phyloP scores from a whole-genome alignment of 129 eudicot genomes.

The Kitagawia praeruptora region DNA sequence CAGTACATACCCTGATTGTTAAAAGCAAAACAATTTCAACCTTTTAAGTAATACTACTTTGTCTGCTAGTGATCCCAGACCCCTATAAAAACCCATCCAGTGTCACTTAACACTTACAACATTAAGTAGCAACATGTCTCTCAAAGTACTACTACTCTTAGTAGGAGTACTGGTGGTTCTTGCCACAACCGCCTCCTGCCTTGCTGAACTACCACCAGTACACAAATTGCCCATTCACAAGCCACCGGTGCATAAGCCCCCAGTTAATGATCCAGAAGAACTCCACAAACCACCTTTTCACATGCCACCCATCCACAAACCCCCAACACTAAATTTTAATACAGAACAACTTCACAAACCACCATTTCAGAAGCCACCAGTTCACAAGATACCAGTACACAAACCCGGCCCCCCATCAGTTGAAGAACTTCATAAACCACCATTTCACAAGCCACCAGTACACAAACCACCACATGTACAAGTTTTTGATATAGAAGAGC shows the following conservation, averaged over 20 bases:
- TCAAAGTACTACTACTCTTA: neutral
- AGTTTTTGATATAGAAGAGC: too few relatives aligned
- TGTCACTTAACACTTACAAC: neutral
- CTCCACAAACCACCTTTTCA: neutral
- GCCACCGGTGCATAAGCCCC: constrained; percentile 1
- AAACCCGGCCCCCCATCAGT: neutral
- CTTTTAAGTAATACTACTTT: neutral
- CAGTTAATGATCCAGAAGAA: neutral
- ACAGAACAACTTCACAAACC: neutral
- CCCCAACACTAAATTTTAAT: neutral
- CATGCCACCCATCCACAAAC: neutral
- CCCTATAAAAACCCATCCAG: neutral
- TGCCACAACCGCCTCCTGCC: neutral
- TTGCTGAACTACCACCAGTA: neutral
- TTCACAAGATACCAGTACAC: too few relatives aligned
- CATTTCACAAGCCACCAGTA: neutral
- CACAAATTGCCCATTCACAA: neutral
- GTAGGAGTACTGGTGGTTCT: constrained; percentile 1
- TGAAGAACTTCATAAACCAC: neutral
- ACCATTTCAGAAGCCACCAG: too few relatives aligned
- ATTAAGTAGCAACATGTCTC: neutral
- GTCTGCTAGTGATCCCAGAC: neutral
- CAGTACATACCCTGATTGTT: neutral
- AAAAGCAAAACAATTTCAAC: neutral
- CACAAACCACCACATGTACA: too few relatives aligned